A percentile compares a stretch with the other conserved stretches of the same genome.
These are phyloP conservation scores for Trichophyton verrucosum DNA, from an alignment of 2,329 filamentous ascomycete genomes.

Conservation along the genomic window DNA sequence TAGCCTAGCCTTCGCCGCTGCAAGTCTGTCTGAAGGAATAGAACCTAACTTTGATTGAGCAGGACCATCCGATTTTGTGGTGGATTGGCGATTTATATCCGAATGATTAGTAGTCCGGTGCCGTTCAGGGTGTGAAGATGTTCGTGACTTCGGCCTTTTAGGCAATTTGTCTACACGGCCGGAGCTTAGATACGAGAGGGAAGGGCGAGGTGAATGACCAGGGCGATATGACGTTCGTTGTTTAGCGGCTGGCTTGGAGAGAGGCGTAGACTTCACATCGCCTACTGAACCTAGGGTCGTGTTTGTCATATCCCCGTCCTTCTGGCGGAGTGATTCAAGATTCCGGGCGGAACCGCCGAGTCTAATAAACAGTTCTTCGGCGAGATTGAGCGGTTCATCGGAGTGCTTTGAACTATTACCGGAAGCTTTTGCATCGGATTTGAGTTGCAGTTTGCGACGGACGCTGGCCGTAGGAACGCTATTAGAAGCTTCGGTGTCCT, in stretches of 20 bases:
- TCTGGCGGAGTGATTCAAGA: not conserved
- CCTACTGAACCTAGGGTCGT: not conserved
- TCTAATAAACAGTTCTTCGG: not conserved
- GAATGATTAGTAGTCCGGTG: not conserved
- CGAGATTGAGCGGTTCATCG: not conserved
- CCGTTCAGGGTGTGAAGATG: not conserved
- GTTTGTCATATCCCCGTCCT: not conserved
- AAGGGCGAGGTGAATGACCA: constrained; percentile 15
- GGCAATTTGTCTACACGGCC: not conserved
- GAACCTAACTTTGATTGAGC: constrained; percentile 14
- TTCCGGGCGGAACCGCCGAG: not conserved
- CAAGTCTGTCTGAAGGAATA: constrained; percentile 23
- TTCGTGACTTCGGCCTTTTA: not conserved
- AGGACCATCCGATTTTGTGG: constrained; percentile 3
- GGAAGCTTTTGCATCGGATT: not conserved
- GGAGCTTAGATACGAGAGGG: constrained; percentile 17
- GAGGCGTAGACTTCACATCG: not conserved
- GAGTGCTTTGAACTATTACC: not conserved
- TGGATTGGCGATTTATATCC: constrained; percentile 9
- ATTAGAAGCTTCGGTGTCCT: not conserved
- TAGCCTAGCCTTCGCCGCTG: constrained; percentile 26
- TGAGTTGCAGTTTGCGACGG: not conserved
- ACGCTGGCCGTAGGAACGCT: not conserved
- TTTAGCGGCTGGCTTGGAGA: not conserved
- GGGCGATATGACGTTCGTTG: not conserved